A percentile compares a stretch with the other conserved stretches of the same genome.
phyloP scores from a whole-genome alignment of 306 rosid species.

The Astragalus glycyphyllos region DNA sequence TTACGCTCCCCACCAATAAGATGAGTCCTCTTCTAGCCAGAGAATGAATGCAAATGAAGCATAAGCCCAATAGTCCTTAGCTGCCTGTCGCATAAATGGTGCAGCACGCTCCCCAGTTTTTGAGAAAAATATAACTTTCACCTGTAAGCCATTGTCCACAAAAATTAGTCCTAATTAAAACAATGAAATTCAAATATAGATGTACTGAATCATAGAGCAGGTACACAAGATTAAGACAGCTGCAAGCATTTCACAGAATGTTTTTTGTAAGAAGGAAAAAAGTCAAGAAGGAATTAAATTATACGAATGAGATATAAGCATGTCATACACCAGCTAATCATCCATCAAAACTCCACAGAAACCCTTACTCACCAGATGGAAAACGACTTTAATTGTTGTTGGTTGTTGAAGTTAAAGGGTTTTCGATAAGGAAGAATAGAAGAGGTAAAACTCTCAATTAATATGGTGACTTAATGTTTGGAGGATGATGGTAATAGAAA shows the following conservation, averaged over 20 bases:
- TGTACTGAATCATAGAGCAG: slow-evolving; percentile 30
- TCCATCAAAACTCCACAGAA: not conserved
- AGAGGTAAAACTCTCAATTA: too few relatives aligned
- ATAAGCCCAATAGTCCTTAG: slow-evolving; percentile 71
- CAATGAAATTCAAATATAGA: slow-evolving; percentile 32
- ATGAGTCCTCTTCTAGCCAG: slow-evolving; percentile 88
- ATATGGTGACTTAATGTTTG: not conserved
- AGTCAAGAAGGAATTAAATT: slow-evolving; percentile 9
- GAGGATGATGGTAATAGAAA: not conserved
- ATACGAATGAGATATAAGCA: not conserved
- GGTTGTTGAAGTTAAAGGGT: not conserved
- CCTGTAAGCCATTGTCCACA: slow-evolving; percentile 57
- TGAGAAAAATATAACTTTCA: slow-evolving; percentile 79
- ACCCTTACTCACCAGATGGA: not conserved
- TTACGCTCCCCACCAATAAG: slow-evolving; percentile 85
- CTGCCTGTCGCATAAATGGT: slow-evolving; percentile 79
- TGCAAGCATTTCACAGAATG: not conserved
- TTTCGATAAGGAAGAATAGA: not conserved
- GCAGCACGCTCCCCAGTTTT: slow-evolving; percentile 86
- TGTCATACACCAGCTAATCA: not conserved
- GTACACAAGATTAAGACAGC: not conserved
- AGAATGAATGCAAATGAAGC: slow-evolving; percentile 89
- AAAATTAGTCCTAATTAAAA: slow-evolving; percentile 35
- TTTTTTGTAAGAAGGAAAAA: not conserved
- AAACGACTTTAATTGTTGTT: not conserved